Evolutionary conservation across 2,329 filamentous ascomycete species (phyloP).

Genomic region (Plectosphaerella cucumerina): DNA sequence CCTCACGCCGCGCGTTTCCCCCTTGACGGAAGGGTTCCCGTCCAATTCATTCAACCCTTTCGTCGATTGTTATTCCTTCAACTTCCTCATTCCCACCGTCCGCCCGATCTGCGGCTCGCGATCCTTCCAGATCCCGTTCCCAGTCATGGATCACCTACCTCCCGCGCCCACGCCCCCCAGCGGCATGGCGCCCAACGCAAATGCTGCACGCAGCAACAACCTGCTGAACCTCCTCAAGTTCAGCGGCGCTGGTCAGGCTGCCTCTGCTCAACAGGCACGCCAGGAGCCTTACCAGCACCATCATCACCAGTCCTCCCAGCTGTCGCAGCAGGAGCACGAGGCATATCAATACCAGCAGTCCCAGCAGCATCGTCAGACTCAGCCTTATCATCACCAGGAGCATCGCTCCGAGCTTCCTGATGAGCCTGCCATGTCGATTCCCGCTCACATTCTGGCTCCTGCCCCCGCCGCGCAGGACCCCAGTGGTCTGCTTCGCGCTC

Average conservation of each 20-base stretch:
- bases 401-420: conserved; percentile 21
- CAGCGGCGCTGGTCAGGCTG: conserved; percentile 31
- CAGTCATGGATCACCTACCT: conserved; percentile 30
- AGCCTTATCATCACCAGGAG: conserved; percentile 12
- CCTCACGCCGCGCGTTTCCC: background rate
- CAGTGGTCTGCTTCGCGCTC: conserved; percentile 52
- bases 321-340: conserved; percentile 14
- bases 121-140: conserved; percentile 5
- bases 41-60: conserved; percentile 2
- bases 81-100: background rate
- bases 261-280: conserved; percentile 7
- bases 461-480: conserved; percentile 53
- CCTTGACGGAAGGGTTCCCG: conserved; percentile 10
- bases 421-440: conserved; percentile 19
- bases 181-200: conserved; percentile 25
- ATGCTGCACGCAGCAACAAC: conserved; percentile 46
- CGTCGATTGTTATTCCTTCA: conserved; percentile 10
- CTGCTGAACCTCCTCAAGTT: conserved; percentile 61
- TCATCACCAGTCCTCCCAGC: conserved; percentile 14
- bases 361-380: conserved; percentile 15
- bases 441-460: conserved; percentile 48
- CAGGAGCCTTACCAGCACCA: conserved; percentile 22
- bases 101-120: conserved; percentile 4
- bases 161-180: conserved; percentile 46
- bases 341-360: conserved; percentile 17